Percentiles rank a stretch among this genome's conserved stretches.
These are phyloP conservation scores for Dianthus caryophyllus DNA, from an alignment of 148 eudicot genomes.

Conservation along the genomic window DNA sequence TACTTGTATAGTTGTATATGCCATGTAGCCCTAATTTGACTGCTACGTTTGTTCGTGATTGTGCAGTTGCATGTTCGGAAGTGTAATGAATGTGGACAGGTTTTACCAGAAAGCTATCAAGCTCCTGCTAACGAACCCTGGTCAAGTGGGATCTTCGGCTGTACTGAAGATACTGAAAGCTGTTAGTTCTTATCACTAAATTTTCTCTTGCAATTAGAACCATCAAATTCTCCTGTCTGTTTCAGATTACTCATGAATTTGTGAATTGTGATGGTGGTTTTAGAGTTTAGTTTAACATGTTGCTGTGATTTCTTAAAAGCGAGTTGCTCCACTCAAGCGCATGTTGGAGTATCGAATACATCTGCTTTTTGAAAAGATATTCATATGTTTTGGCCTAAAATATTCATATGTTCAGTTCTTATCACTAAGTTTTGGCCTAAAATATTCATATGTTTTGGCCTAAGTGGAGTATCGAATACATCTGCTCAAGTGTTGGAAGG, in stretches of 20 bases:
- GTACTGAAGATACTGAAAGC: constrained; percentile 80
- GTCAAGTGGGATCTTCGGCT: constrained; percentile 91
- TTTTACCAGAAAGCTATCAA: constrained; percentile 90
- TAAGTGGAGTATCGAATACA: too few relatives aligned
- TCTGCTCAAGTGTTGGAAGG: too few relatives aligned
- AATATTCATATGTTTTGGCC: too few relatives aligned
- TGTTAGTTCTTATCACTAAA: constrained; percentile 52
- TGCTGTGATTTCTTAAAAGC: neutral
- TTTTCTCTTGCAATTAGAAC: neutral
- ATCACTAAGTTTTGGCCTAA: too few relatives aligned
- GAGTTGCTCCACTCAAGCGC: neutral
- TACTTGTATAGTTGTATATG: neutral
- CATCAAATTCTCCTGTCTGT: neutral
- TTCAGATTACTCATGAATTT: neutral
- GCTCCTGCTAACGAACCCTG: constrained; percentile 93
- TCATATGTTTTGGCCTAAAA: too few relatives aligned
- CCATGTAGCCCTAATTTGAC: constrained; percentile 4
- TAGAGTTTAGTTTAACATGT: neutral
- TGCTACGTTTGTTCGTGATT: constrained; percentile 14
- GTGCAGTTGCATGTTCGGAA: constrained; percentile 68
- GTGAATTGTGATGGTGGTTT: neutral
- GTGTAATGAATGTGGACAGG: constrained; percentile 91
- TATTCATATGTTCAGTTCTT: too few relatives aligned
- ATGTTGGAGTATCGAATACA: too few relatives aligned
- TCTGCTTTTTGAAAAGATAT: too few relatives aligned